A percentile compares a stretch with the other conserved stretches of the same genome.
phyloP scores from a whole-genome alignment of 2,329 filamentous ascomycete genomes.

The Paraconiothyrium sp. region DNA sequence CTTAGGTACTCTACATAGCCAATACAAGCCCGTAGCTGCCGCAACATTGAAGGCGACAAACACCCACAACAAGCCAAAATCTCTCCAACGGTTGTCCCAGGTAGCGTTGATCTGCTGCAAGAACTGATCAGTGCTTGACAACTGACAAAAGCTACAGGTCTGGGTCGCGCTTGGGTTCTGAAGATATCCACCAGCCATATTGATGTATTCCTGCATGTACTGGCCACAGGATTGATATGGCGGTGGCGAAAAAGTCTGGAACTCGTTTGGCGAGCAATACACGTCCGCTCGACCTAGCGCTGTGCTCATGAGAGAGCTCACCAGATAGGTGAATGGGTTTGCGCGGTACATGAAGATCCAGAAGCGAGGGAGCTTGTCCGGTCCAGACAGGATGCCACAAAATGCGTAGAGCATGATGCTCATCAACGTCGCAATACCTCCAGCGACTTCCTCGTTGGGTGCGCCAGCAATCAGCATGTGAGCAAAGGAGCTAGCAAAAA shows the following conservation, averaged over 20 bases:
- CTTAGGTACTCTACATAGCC: slow-evolving; percentile 62
- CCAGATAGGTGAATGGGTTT: slow-evolving; percentile 83
- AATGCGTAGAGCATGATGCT: slow-evolving; percentile 73
- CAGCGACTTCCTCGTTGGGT: slow-evolving; percentile 77
- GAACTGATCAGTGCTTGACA: slow-evolving; percentile 59
- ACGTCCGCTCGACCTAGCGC: slow-evolving; percentile 70
- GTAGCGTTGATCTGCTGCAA: slow-evolving; percentile 50
- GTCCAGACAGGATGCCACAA: slow-evolving; percentile 75
- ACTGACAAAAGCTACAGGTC: slow-evolving; percentile 53
- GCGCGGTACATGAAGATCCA: slow-evolving; percentile 88
- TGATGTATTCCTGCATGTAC: slow-evolving; percentile 51
- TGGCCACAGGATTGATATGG: slow-evolving; percentile 53
- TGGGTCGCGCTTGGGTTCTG: slow-evolving; percentile 40
- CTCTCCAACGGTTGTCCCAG: slow-evolving; percentile 67
- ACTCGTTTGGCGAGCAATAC: slow-evolving; percentile 78
- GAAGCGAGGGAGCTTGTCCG: slow-evolving; percentile 72
- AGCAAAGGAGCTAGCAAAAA: slow-evolving; percentile 84
- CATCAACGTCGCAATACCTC: slow-evolving; percentile 78
- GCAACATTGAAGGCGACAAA: slow-evolving; percentile 62
- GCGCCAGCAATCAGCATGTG: slow-evolving; percentile 80
- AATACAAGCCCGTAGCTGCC: slow-evolving; percentile 61
- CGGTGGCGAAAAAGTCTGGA: slow-evolving; percentile 70
- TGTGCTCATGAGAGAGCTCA: slow-evolving; percentile 74
- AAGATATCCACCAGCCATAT: slow-evolving; percentile 48
- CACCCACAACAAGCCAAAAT: slow-evolving; percentile 62